Percentiles rank a stretch among this genome's conserved stretches.
These are phyloP conservation scores for Ascochyta viciae-villosae DNA, from an alignment of 2,329 filamentous ascomycete species.

Conservation along the genomic window DNA sequence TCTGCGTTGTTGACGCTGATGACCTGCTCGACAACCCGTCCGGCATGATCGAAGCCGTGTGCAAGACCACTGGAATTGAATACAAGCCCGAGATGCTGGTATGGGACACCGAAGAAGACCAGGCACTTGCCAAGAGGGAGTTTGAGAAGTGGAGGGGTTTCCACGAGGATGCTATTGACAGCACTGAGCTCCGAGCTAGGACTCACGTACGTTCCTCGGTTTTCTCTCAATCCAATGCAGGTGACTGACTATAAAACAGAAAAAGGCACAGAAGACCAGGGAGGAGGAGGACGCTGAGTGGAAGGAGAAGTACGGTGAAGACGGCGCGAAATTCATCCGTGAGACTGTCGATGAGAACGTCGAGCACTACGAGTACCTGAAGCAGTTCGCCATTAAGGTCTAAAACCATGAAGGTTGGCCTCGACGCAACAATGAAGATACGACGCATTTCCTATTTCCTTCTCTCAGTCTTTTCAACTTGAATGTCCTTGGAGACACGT, in stretches of 20 bases:
- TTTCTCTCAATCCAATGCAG: not conserved
- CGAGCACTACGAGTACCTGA: slow-evolving; percentile 80
- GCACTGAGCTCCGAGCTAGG: slow-evolving; percentile 75
- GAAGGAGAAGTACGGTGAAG: slow-evolving; percentile 75
- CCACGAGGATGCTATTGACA: slow-evolving; percentile 92
- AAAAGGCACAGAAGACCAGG: slow-evolving; percentile 68
- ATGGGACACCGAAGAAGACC: slow-evolving; percentile 80
- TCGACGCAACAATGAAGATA: not conserved
- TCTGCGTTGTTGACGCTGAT: slow-evolving; percentile 92
- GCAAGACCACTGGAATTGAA: slow-evolving; percentile 78
- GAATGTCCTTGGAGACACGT: not conserved
- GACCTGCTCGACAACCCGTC: slow-evolving; percentile 88
- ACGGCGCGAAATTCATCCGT: slow-evolving; percentile 73
- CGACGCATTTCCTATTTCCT: not conserved
- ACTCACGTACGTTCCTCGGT: slow-evolving; percentile 59
- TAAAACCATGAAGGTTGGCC: slow-evolving; percentile 26
- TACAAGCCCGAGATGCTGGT: slow-evolving; percentile 80
- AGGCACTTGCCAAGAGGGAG: slow-evolving; percentile 70
- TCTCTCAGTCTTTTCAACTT: not conserved
- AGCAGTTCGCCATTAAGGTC: slow-evolving; percentile 72
- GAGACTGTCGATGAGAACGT: slow-evolving; percentile 75
- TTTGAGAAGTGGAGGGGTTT: slow-evolving; percentile 99
- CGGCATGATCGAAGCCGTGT: slow-evolving; percentile 78
- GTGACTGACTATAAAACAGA: slow-evolving; percentile 43
- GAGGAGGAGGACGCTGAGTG: slow-evolving; percentile 75